Base-by-base conservation (phyloP, 1,284 basidiomycete species). In the Cutaneotrichosporon sp. region DNA sequence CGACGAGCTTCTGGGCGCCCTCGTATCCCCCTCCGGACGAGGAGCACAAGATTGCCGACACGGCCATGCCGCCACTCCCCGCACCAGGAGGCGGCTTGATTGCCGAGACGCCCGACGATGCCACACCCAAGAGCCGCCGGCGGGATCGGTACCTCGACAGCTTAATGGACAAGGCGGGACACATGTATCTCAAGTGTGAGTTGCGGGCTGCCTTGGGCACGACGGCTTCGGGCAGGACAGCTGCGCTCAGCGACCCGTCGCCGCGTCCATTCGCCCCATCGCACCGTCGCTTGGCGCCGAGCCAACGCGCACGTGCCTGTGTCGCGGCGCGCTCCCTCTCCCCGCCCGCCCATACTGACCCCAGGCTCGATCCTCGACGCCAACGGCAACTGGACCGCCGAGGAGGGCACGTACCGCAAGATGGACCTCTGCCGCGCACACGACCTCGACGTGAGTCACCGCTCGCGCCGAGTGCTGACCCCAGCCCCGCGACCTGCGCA, bases 401-500 rank as follows among this genome's bases (percentile, higher is more conserved):
- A 93, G 59, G 93, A 91, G 45, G 92, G 93, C 24, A 87, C 90
- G 71, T 95, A 95, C 80, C 91, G 89, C 72, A 92, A 91, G 79
- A 87, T 89, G 47, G 91, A 94, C 71, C 83, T 99, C 56, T 94
- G 92, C 79, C 81, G 85, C 46, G 90, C 95, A 74, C 91, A 97
- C 78, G 87, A 88, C 69, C 81, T 98, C 59, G 89, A 95, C 82
- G 90, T 95, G 83, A 73, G 87, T 80, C 47, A 31, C 10, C 33
- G 6, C 7, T 18, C n/a, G 20, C 9, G 8, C 33, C 31, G 51
- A 55, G n/a, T n/a, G n/a, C 27, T 43, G 46, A 59, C 56, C 14
- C 54, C 76, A 97, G 90, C 91, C 93, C 67, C 89, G 95, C 82
- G 95, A 99, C 81, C 83, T 99, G 46, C 89, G 95, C 60, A 97